Percentiles rank a stretch among this genome's conserved stretches.
These are phyloP conservation scores for Fraxinus platypoda DNA, from an alignment of 305 asterid genomes.

Conservation along the genomic window DNA sequence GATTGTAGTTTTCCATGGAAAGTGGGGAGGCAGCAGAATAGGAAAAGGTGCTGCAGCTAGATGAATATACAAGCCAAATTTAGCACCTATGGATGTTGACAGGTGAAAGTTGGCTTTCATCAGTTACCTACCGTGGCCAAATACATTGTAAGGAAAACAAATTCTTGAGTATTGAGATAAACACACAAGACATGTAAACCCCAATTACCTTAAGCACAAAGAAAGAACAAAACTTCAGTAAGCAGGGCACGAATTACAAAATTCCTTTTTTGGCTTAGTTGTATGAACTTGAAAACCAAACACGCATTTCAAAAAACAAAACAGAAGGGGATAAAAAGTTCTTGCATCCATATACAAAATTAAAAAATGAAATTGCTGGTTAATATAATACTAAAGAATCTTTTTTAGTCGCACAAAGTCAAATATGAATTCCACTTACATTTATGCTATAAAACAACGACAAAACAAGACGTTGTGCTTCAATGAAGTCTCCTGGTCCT, in stretches of 20 bases:
- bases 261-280: not conserved
- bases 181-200: not conserved
- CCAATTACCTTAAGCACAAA: not conserved
- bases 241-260: not conserved
- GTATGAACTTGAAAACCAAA: not conserved
- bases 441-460: constrained; percentile 88
- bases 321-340: not conserved
- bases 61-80: not conserved
- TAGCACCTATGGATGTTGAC: not conserved
- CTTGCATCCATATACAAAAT: not conserved
- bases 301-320: not conserved
- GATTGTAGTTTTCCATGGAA: not conserved
- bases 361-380: not conserved
- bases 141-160: not conserved
- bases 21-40: not conserved
- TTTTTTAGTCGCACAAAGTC: not conserved
- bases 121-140: not conserved
- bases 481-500: constrained; percentile 94
- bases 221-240: not conserved
- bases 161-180: not conserved
- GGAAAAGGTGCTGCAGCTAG: not conserved
- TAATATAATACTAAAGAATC: not conserved
- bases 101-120: not conserved
- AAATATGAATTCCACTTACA: constrained; percentile 44
- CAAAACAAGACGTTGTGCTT: constrained; percentile 91